Percentiles rank a stretch among this genome's conserved stretches.
phyloP scores from a whole-genome alignment of 2,329 filamentous ascomycete species.

The Cercospora zeae-maydis region DNA sequence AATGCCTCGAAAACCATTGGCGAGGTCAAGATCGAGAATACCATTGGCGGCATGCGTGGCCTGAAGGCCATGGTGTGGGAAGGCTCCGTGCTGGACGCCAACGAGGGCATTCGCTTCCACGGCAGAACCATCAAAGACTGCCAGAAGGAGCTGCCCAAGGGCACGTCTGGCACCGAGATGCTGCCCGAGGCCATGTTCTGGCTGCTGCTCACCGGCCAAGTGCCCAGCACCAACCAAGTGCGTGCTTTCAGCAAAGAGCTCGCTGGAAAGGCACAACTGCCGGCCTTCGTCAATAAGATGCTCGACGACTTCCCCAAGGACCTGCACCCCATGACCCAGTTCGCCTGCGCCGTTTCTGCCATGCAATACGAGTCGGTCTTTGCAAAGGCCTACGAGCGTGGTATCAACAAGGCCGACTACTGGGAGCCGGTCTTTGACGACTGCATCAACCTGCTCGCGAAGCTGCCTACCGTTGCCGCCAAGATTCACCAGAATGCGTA shows the following conservation, averaged over 20 bases:
- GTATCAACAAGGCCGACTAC: conserved; percentile 92
- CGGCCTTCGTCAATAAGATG: conserved; percentile 79
- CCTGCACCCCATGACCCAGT: conserved; percentile 97
- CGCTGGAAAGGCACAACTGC: conserved; percentile 79
- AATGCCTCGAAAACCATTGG: conserved; percentile 79
- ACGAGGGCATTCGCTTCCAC: conserved; percentile 98
- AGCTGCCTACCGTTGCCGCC: conserved; percentile 92
- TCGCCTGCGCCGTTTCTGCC: conserved; percentile 91
- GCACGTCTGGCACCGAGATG: conserved; percentile 90
- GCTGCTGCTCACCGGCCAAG: conserved; percentile 89
- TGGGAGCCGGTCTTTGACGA: conserved; percentile 99
- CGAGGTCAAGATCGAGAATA: conserved; percentile 90
- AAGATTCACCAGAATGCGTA: conserved; percentile 96
- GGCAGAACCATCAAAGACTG: conserved; percentile 98
- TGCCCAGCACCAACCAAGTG: conserved; percentile 78
- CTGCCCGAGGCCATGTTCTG: conserved; percentile 99
- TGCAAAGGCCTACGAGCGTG: conserved; percentile 85
- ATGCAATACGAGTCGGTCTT: conserved; percentile 93
- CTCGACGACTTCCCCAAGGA: conserved; percentile 84
- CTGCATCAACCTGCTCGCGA: conserved; percentile 86
- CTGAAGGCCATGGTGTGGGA: conserved; percentile 99
- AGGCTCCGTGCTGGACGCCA: conserved; percentile 90
- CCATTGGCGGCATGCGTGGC: conserved; percentile 89
- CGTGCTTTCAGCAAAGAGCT: conserved; percentile 79
- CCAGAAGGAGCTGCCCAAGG: conserved; percentile 89